These are phyloP conservation scores for Carex sylvatica DNA, from an alignment of 202 grass and related monocot genomes.

Conservation along the genomic window DNA sequence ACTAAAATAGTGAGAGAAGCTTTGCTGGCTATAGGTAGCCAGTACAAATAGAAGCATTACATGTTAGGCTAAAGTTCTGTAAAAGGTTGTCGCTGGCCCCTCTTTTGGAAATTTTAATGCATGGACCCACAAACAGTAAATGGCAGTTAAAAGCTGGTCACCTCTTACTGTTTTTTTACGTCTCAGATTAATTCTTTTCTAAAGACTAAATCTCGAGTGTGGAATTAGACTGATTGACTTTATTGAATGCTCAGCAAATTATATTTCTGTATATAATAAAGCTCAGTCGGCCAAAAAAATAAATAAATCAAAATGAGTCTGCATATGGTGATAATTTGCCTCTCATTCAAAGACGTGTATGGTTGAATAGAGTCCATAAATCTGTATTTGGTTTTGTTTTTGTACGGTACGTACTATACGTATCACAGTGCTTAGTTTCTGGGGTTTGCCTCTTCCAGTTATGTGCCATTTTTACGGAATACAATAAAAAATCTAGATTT, in stretches of 20 bases:
- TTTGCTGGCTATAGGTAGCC: neutral
- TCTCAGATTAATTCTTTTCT: neutral
- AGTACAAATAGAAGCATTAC: neutral
- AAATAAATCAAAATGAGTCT: neutral
- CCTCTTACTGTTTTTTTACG: neutral
- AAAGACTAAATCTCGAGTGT: neutral
- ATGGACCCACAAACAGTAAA: neutral
- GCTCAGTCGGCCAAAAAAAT: neutral
- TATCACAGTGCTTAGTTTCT: neutral
- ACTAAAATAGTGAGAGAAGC: constrained; percentile 12
- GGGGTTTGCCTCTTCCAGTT: neutral
- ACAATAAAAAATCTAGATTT: neutral
- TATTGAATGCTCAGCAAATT: neutral
- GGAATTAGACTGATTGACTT: neutral
- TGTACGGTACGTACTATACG: neutral
- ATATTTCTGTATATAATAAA: neutral
- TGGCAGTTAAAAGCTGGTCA: neutral
- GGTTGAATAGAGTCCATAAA: neutral
- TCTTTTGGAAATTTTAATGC: neutral
- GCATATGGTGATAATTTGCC: neutral
- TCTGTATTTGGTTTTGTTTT: neutral
- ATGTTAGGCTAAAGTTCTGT: neutral
- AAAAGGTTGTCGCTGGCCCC: neutral
- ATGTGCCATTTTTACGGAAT: neutral
- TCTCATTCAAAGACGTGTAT: neutral